Base-by-base conservation (phyloP, 179 eudicot species). In the Drosera spatulata region DNA sequence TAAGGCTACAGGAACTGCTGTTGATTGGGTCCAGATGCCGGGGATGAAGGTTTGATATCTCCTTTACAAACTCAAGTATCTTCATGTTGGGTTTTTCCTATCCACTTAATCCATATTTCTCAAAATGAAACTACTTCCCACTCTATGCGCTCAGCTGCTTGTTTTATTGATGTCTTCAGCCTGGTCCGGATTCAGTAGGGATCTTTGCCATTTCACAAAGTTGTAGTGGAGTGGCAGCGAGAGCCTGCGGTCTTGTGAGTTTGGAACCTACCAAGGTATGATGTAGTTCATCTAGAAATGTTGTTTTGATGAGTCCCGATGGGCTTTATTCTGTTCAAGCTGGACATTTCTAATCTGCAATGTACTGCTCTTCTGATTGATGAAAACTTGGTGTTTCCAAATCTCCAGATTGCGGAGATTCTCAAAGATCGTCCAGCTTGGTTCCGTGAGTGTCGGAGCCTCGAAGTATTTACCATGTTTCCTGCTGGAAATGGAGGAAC, bases 141-240 rank as follows among this genome's bases (percentile, higher is more conserved):
- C 33, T 22, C 33, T 22, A 22, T 50, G 53, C 10, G n/a, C 53
- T 50, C 13, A 50, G n/a, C 53, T 15, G 13, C 13, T 50, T 50
- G 12, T 5, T 50, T 56, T 69, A 52, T 33, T 50, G 5, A 41
- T 10, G 49, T 5, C 53, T 46, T 39, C 75, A 91, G 99, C 99
- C 99, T 93, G 99, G 99, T 93, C 99, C 99, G 95, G 99, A 86
- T 84, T 86, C 93, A 67, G 93, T 88, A 82, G 99, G 99, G 75
- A 89, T 22, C 33, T 22, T 22, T 22, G 33, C 33, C 33, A 22
- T 22, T 22, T 22, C 33, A 22, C 33, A 22, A 56, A 78, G 86
- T 66, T 79, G 93, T 72, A 81, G 70, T 73, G 99, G 96, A 78
- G 96, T 93, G 85, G 99, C 99, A 73, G 99, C 99, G 69, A 85